Conservation (phyloP, 1,284 basidiomycete genomes). For the Papiliotrema terrestris region DNA sequence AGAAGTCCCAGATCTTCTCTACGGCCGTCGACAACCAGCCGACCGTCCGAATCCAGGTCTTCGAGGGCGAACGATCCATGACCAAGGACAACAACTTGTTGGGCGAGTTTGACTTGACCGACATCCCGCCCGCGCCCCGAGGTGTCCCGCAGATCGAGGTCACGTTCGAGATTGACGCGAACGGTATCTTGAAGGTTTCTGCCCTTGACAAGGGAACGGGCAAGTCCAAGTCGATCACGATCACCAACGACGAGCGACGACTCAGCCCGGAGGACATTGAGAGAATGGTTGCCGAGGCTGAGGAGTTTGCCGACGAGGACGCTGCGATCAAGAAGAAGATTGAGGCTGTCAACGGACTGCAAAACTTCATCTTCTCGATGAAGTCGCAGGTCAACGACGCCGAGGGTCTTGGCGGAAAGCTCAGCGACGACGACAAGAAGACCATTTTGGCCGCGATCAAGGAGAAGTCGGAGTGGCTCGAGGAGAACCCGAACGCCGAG, state of each 20-base stretch:
- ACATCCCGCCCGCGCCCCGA: conserved; percentile 90
- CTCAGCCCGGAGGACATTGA: conserved; percentile 82
- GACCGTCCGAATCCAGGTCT: conserved; percentile 82
- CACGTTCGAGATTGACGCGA: conserved; percentile 86
- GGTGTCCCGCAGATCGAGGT: conserved; percentile 95
- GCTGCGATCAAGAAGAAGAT: conserved; percentile 83
- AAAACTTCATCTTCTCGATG: conserved; percentile 62
- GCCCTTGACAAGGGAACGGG: conserved; percentile 91
- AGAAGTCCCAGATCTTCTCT: conserved; percentile 98
- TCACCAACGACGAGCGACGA: conserved; percentile 68
- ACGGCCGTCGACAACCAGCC: conserved; percentile 94
- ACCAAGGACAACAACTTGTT: conserved; percentile 98
- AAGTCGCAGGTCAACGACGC: conserved; percentile 82
- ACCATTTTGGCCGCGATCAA: conserved; percentile 75
- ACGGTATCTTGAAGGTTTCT: conserved; percentile 84
- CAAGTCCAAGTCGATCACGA: conserved; percentile 82
- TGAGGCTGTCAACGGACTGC: conserved; percentile 73
- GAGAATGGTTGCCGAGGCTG: conserved; percentile 87
- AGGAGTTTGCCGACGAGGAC: conserved; percentile 79
- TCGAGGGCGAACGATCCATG: conserved; percentile 88
- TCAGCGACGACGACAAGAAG: conserved; percentile 85
- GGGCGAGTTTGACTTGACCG: conserved; percentile 90
- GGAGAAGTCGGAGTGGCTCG: conserved; percentile 88
- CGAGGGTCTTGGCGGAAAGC: conserved; percentile 85
- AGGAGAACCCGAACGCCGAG: conserved; percentile 70